Base-by-base conservation (phyloP, 2,329 filamentous ascomycete species). In the Neonectria neomacrospora region DNA sequence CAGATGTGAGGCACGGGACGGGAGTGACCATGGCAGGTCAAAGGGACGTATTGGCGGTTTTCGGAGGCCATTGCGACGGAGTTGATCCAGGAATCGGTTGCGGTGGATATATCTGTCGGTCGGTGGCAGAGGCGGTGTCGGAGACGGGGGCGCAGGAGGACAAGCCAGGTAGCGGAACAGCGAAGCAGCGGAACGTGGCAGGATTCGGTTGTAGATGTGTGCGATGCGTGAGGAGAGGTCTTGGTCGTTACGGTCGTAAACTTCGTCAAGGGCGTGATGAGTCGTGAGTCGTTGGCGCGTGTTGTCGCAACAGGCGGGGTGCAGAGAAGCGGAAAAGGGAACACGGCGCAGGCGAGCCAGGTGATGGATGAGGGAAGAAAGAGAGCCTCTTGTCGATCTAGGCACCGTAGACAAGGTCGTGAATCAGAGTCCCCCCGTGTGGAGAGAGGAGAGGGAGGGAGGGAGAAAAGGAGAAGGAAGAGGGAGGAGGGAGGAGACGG, bases 21-120 rank as follows among this genome's bases (percentile, higher is more conserved):
- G 55, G 94, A 97, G 79, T 97, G 94, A 67, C 94, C 94, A 79
- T 97, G 94, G 79, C 94, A 97, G 69, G 94, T 97, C 77, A 97
- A 82, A 60, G 94, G 94, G 58, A 97, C 93, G 61, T 94, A 93
- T 77, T 86, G 85, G 56, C 85, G 82, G 63, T 56, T 59, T 67
- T 81, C 79, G 14, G 75, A 68, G 63, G 77, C 73, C 78, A 80
- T 80, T 64, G 60, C 71, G 68, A 64, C 58, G 53, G 45, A 32
- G 41, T 16, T 26, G 50, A 63, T 52, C 32, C 53, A 61, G 37
- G 22, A 54, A 58, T 18, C 41, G 54, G 10, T 42, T 26, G 53
- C 2, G 58, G 42, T 48, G 44, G 22, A 34, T 50, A 41, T 37
- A 23, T 26, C 28, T 39, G 26, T 51, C 39, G 37, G 37, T 41